Evolutionary conservation across 345 rosid genomes (phyloP).

Genomic region (Sisymbrium altissimum): DNA sequence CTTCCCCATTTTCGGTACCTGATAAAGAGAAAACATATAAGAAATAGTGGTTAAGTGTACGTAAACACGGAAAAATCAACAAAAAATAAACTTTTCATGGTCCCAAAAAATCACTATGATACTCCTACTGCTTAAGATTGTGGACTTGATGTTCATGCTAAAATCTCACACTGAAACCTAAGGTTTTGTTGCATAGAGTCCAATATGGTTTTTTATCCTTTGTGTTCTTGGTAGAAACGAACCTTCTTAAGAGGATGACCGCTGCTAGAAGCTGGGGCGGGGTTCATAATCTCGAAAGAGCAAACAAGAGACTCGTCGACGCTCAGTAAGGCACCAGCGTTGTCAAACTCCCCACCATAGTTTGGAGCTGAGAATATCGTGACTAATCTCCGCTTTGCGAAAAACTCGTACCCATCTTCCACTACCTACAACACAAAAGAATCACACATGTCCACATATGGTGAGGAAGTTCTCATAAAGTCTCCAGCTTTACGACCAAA

Average conservation of each 20-base stretch:
- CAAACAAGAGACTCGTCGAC: conserved; percentile 75
- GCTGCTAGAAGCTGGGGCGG: conserved; percentile 47
- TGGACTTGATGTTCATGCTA: no score
- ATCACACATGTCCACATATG: background rate
- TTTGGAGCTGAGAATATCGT: conserved; percentile 96
- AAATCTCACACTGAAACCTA: background rate
- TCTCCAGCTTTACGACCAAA: background rate
- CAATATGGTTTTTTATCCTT: background rate
- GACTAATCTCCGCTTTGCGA: conserved; percentile 75
- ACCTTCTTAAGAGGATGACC: conserved; percentile 60
- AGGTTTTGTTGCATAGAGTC: background rate
- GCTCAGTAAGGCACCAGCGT: conserved; percentile 81
- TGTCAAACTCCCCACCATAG: conserved; percentile 97
- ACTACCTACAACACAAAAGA: conserved; percentile 57
- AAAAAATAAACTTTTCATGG: background rate
- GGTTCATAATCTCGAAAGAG: conserved; percentile 90
- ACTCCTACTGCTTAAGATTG: background rate
- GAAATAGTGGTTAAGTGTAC: background rate
- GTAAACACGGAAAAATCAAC: background rate
- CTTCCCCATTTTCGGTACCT: conserved; percentile 35
- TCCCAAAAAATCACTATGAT: background rate
- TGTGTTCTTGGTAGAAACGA: background rate
- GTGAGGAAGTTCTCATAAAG: background rate
- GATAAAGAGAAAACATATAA: background rate
- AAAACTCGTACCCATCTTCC: conserved; percentile 95